Percentiles rank a stretch among this genome's conserved stretches.
Conservation (phyloP, 1,139 yeast species). For the Zygosaccharomyces pseudobailii region DNA sequence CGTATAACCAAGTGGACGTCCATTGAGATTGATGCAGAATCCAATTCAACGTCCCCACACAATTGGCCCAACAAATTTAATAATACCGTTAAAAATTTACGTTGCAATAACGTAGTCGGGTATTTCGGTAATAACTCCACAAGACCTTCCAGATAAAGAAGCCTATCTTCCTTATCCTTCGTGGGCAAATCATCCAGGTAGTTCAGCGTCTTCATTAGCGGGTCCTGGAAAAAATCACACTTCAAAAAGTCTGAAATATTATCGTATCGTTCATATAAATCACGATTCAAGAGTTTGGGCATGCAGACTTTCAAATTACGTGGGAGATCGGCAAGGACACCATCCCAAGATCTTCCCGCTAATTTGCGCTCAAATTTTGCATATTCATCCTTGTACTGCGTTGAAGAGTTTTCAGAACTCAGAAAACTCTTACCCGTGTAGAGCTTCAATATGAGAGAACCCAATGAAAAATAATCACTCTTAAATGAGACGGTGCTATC, state of each 20-base stretch:
- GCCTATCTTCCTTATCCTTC: slow-evolving; percentile 61
- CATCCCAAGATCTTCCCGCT: slow-evolving; percentile 44
- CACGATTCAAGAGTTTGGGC: slow-evolving; percentile 40
- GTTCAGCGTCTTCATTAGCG: slow-evolving; percentile 75
- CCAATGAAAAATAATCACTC: slow-evolving; percentile 80
- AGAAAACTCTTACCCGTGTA: slow-evolving; percentile 48
- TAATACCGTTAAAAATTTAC: slow-evolving; percentile 71
- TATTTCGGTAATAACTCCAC: slow-evolving; percentile 57
- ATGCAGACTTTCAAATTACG: slow-evolving; percentile 36
- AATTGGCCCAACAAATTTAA: slow-evolving; percentile 40
- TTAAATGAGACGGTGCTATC: slow-evolving; percentile 58
- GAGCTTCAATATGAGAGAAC: slow-evolving; percentile 65
- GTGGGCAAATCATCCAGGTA: slow-evolving; percentile 83
- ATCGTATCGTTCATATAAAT: slow-evolving; percentile 32
- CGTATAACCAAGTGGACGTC: slow-evolving; percentile 54
- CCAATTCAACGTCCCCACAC: slow-evolving; percentile 30
- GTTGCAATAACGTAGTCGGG: slow-evolving; percentile 63
- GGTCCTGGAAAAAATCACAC: slow-evolving; percentile 51
- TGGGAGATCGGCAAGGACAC: slow-evolving; percentile 47
- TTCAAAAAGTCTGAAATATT: slow-evolving; percentile 31
- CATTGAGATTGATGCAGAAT: slow-evolving; percentile 48
- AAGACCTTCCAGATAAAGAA: slow-evolving; percentile 64
- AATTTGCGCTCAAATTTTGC: slow-evolving; percentile 39
- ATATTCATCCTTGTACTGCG: slow-evolving; percentile 48
- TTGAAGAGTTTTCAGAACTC: slow-evolving; percentile 45